Base-by-base conservation (phyloP, 1,284 basidiomycete genomes). In the Puccinia novopanici region DNA sequence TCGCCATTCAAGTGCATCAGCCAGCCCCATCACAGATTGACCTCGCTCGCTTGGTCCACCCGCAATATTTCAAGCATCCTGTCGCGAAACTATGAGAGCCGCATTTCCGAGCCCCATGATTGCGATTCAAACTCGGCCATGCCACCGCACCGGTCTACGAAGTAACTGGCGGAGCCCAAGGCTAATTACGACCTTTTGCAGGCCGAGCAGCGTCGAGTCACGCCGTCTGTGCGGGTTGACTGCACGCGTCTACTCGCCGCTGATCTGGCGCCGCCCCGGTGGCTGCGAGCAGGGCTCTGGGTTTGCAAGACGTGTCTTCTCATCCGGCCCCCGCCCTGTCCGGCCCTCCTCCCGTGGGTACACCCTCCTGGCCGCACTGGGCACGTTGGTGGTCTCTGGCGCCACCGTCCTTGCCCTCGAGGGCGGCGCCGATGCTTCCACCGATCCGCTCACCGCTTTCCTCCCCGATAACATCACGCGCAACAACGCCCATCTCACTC, bases 401-500 rank as follows among this genome's bases (percentile, higher is more conserved):
- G 67, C 67, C 19, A 70, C 24, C 30, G 67, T 70, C 48, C 50
- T 50, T 34, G 67, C 67, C 40, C 48, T 70, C 48, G n/a, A 70
- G 30, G 22, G 4, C 42, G 22, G 4, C 42, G 45, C 24, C 45
- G 30, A 48, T 9, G 15, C 42, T 22, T 30, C 67, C 27, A 19
- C 8, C 24, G 75, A 78, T 54, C 63, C 75, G 9, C n/a, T 78
- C 10, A 48, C 34, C 9, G 40, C 61, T 9, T 65, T 78, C 22
- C n/a, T 13, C 50, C 50, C 75, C 1, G 65, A 78, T 10, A 13
- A 22, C 3, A 54, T 78, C 50, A 45, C 22, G 17, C 45, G 27
- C 24, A 67, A 54, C 22, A 50, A 48, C 22, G 27, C 40, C 40
- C 77, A 79, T 52, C 24, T 72, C 6, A 22, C 50, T 15, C 45